These are phyloP conservation scores for Polychytrium aggregatum DNA, from an alignment of 192 early-diverging fungal species.

Conservation along the genomic window DNA sequence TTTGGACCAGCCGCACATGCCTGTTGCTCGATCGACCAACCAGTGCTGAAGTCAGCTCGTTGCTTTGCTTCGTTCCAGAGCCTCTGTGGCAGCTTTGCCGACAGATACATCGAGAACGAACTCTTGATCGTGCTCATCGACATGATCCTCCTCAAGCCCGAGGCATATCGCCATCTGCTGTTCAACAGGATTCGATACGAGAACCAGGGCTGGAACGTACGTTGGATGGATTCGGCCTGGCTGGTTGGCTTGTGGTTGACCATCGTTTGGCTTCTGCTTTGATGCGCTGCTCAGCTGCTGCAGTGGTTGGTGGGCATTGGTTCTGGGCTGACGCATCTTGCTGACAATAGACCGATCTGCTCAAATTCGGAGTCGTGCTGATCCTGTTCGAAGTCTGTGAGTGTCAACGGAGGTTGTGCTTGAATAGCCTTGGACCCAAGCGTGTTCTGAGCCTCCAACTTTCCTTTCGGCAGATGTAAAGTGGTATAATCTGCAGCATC, in stretches of 20 bases:
- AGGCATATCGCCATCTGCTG: constrained; percentile 76
- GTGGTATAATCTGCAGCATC: constrained; percentile 79
- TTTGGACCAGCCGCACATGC: too few species aligned
- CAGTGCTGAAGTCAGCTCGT: too few species aligned
- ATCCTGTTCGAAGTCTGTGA: constrained; percentile 80
- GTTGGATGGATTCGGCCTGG: too few species aligned
- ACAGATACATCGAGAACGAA: constrained; percentile 90
- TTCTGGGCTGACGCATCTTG: background rate
- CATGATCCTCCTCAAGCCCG: constrained; percentile 78
- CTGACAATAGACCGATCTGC: constrained; percentile 42
- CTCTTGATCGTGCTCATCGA: constrained; percentile 81
- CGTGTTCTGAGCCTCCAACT: background rate
- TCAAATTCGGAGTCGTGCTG: constrained; percentile 66
- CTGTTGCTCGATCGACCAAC: too few species aligned
- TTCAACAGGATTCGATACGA: constrained; percentile 57
- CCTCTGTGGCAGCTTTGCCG: too few species aligned
- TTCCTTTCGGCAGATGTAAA: constrained; percentile 50
- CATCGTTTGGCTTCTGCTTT: too few species aligned
- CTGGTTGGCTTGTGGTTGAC: background rate
- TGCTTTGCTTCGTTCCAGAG: too few species aligned
- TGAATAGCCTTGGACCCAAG: background rate
- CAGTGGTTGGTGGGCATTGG: background rate
- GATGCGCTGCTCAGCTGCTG: too few species aligned
- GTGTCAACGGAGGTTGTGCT: background rate
- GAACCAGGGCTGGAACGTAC: constrained; percentile 13